Conservation (phyloP, 345 rosid species). For the Acer campestre region DNA sequence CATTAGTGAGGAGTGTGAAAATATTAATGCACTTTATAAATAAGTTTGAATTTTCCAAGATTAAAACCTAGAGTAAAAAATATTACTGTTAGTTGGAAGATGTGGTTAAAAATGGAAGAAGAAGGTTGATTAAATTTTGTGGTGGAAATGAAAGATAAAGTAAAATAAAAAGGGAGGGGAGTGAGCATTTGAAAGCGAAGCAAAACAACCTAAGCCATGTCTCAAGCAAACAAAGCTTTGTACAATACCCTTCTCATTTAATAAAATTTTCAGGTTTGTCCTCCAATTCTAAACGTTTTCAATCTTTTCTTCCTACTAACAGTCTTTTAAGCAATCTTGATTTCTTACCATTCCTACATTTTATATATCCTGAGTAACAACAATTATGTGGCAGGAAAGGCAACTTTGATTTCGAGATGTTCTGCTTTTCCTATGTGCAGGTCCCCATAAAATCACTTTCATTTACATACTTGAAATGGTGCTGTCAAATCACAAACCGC, state of each 20-base stretch:
- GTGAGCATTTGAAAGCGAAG: no score
- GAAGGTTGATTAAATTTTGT: no score
- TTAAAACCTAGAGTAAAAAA: no score
- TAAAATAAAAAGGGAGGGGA: no score
- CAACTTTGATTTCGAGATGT: constrained; percentile 1
- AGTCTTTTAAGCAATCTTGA: not conserved
- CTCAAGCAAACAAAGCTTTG: not conserved
- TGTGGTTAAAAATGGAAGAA: no score
- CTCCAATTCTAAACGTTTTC: not conserved
- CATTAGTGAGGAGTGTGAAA: no score
- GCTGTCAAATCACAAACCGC: no score
- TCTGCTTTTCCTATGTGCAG: not conserved
- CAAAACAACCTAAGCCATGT: not conserved
- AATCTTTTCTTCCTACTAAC: not conserved
- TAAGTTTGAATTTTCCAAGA: no score
- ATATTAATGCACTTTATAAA: no score
- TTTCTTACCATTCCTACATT: not conserved
- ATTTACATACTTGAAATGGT: not conserved
- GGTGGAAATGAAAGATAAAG: no score
- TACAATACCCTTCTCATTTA: not conserved
- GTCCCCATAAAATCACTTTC: not conserved
- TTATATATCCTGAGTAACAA: not conserved
- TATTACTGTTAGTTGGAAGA: no score
- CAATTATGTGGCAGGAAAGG: not conserved
- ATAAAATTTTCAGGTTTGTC: not conserved